Percentiles rank a stretch among this genome's conserved stretches.
Evolutionary conservation across 75 land plant genomes (phyloP).

Genomic region (Cunninghamia lanceolata): DNA sequence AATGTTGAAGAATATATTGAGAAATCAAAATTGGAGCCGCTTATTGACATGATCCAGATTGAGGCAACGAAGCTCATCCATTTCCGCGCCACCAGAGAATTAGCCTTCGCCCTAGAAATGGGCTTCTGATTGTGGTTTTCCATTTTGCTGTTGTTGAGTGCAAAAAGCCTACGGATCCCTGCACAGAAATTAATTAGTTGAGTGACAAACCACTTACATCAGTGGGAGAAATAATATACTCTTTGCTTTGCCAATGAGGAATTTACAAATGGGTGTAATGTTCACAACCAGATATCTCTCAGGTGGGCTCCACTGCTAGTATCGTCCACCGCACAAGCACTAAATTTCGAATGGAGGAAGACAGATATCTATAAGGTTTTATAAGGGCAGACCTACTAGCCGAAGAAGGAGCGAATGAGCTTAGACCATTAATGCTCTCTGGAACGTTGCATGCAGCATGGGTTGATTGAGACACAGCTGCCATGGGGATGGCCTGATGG

Average conservation of each 20-base stretch:
- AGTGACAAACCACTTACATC: not conserved
- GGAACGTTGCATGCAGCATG: conserved; percentile 6
- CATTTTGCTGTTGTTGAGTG: not conserved
- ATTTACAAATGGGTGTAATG: not conserved
- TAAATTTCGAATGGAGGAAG: not conserved
- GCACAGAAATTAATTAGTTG: not conserved
- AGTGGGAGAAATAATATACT: not conserved
- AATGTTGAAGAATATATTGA: conserved; percentile 82
- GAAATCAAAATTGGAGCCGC: conserved; percentile 79
- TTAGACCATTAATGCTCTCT: not conserved
- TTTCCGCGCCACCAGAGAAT: not conserved
- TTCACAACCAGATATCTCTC: not conserved
- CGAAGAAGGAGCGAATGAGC: not conserved
- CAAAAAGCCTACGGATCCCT: not conserved
- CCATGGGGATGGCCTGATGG: not conserved
- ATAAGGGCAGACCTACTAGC: not conserved
- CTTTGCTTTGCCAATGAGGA: not conserved
- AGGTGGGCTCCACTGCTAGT: conserved; percentile 1
- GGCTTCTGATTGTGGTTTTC: not conserved
- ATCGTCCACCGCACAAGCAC: not conserved
- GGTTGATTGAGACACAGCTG: not conserved
- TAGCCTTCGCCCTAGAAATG: not conserved
- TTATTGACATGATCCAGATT: conserved; percentile 84
- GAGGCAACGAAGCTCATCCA: conserved; percentile 80
- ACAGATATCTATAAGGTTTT: not conserved